Base-by-base conservation (phyloP, 495 filamentous ascomycete species). In the Aspergillus baeticus region DNA sequence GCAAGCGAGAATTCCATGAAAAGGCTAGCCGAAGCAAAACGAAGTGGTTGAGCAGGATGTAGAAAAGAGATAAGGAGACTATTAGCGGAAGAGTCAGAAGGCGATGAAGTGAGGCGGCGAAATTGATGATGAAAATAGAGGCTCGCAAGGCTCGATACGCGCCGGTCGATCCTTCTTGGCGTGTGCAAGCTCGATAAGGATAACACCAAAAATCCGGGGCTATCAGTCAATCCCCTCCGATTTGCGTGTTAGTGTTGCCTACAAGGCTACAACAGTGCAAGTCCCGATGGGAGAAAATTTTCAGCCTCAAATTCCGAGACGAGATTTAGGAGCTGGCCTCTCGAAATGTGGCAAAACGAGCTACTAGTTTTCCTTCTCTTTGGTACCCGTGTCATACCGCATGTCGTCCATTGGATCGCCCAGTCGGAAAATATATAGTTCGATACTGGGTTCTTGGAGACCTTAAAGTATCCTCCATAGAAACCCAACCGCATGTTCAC, bases 81-180 rank as follows among this genome's bases (percentile, higher is more conserved):
- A 10, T 29, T 29, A 8, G 29, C 15, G 36, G 15, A 26, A 34
- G n/a, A 33, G 3, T 13, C 21, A 34, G 14, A 18, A 15, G 37
- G 37, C 14, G 14, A 17, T 41, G 37, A 18, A 3, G 15, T 15
- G 37, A 29, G 26, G 26, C 26, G n/a, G 18, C 14, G n/a, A 41
- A 15, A 18, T 7, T 41, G 37, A 18, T 15, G 37, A 15, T 2
- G 37, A 41, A 47, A 23, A 47, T 47, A 10, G 13, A 26, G 44
- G 17, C 41, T 44, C 10, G 22, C n/a, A 14, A 37, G 34, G 47
- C 33, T 38, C 34, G 26, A 47, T 47, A 47, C 42, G 42, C 42
- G 31, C 34, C 21, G 33, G 14, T 26, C 20, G 17, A 36, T 49
- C 46, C 17, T 43, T 50, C 47, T 50, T 50, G 34, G 47, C 47